Evolutionary conservation across 164 flowering plant species (phyloP).

Genomic region (Vitis cinerea): DNA sequence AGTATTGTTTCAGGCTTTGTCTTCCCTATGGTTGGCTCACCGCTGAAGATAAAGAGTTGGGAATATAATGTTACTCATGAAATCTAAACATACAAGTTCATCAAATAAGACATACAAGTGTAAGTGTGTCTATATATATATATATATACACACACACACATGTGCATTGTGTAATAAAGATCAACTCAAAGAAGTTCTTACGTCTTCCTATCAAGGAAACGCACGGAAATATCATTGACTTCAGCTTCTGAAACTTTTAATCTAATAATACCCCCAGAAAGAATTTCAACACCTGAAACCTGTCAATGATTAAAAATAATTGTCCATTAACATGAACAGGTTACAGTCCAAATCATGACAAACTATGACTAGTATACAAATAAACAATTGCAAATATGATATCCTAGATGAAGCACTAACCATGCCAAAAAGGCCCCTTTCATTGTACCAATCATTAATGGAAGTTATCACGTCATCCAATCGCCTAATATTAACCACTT

Average conservation of each 20-base stretch:
- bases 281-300: constrained; percentile 93
- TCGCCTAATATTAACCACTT: constrained; percentile 79
- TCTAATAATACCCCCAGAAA: constrained; percentile 90
- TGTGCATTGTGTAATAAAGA: background rate
- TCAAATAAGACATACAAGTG: no score
- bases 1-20: constrained; percentile 96
- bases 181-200: constrained; percentile 33
- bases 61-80: constrained; percentile 1
- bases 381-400: background rate
- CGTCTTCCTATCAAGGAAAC: constrained; percentile 91
- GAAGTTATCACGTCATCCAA: constrained; percentile 84
- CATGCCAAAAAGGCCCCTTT: constrained; percentile 93
- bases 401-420: constrained; percentile 40
- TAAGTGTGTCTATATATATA: no score
- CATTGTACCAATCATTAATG: constrained; percentile 95
- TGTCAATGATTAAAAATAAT: constrained; percentile 17
- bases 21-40: constrained; percentile 95
- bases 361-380: background rate
- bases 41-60: constrained; percentile 47
- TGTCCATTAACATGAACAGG: background rate
- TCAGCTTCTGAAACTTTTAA: constrained; percentile 94
- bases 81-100: background rate
- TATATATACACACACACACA: background rate
- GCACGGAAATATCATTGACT: constrained; percentile 82
- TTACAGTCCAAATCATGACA: background rate